Evolutionary conservation across 345 rosid genomes (phyloP), one percentile per base, ranked within the genome.

Genomic region (Chamaenerion angustifolium): DNA sequence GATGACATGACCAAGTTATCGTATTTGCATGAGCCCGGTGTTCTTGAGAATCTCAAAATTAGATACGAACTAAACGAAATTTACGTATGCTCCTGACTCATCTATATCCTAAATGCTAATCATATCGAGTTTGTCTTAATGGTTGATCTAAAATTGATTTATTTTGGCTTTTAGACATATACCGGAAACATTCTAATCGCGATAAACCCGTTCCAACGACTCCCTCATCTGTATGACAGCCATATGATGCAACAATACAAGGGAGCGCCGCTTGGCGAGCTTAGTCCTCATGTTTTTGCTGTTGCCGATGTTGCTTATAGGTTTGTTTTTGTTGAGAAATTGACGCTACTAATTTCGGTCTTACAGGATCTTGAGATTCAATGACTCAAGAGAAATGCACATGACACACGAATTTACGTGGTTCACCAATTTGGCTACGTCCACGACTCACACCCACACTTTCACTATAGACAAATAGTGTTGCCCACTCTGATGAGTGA

Each of bases 1-100:
- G 97, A 88, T 82, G 97, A 85, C 75, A 88, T 88, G 97, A 85
- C 95, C 58, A 88, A 85, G 72, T 79, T 88, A 10, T 88, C 97
- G 11, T 88, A 88, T 64, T 64, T 88, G 68, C 97, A 88, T 15
- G 97, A 88, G 71, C 97, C 97, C 45, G 97, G 97, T 66, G 97
- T 88, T 64, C 63, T 88, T 64, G 76, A 75, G 75, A 88, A 88
- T 71, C 64, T 88, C 42, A 78, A 66, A 64, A 63, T 55, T 15
- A 75, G 97, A 85, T 89, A 82, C 21, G 94, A 89, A 63, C 77
- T 89, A 23, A 89, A 89, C 64, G 97, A 89, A 76, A 89, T 89
- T 56, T 89, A 82, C 58, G 97, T 89, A 67, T 68, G 85, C 56
- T 64, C 44, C 49, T 27, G 47, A 53, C 49, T 42, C 14, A 31